Evolutionary conservation across 495 filamentous ascomycete genomes (phyloP).

Genomic region (Tuber umbilicatum): DNA sequence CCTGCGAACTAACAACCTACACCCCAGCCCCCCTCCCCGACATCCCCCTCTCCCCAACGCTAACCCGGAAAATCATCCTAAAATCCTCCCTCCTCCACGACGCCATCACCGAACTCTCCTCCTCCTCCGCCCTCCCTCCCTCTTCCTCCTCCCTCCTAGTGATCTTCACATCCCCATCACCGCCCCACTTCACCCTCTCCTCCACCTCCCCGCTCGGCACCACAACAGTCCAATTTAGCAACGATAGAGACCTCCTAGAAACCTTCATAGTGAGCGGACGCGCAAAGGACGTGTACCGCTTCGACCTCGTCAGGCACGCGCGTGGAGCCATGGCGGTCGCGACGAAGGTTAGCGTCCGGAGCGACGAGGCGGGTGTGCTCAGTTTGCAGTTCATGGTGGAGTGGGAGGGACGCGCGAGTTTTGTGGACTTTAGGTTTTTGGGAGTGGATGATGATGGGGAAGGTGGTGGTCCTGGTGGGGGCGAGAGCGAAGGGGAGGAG

Average conservation of each 20-base stretch:
- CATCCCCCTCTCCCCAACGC: constrained; percentile 73
- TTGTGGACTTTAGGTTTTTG: constrained; percentile 74
- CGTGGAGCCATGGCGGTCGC: constrained; percentile 82
- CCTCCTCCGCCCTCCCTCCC: constrained; percentile 68
- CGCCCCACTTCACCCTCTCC: constrained; percentile 67
- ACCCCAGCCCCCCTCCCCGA: constrained; percentile 60
- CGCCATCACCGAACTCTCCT: constrained; percentile 60
- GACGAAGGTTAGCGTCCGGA: constrained; percentile 82
- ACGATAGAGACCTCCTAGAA: constrained; percentile 65
- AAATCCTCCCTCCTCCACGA: constrained; percentile 18
- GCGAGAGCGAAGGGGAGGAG: neutral
- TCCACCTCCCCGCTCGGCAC: constrained; percentile 70
- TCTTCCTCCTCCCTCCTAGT: neutral
- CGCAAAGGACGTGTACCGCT: constrained; percentile 58
- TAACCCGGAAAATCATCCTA: constrained; percentile 93
- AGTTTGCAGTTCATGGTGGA: constrained; percentile 97
- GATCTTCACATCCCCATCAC: constrained; percentile 17
- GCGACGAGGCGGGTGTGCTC: constrained; percentile 79
- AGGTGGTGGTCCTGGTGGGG: constrained; percentile 43
- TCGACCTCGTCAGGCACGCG: constrained; percentile 74
- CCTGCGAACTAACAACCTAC: constrained; percentile 87
- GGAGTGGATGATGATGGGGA: constrained; percentile 60
- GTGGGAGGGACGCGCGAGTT: constrained; percentile 58
- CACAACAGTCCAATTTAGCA: constrained; percentile 75
- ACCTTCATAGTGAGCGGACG: constrained; percentile 57